These are phyloP conservation scores for Ophiostoma quercus DNA, from an alignment of 2,329 filamentous ascomycete genomes.

Conservation along the genomic window DNA sequence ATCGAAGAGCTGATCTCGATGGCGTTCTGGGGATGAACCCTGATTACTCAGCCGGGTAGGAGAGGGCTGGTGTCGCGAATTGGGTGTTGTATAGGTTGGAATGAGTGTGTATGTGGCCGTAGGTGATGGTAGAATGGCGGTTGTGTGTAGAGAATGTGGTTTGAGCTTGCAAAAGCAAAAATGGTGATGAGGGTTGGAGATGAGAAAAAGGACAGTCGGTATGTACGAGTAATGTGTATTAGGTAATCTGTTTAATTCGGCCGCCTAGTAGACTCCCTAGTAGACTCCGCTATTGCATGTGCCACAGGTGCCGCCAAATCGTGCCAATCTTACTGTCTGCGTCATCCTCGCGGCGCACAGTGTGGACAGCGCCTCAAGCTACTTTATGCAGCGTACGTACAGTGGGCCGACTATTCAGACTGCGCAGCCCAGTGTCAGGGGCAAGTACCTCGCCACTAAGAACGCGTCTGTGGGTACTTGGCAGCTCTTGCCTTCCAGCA, in stretches of 20 bases:
- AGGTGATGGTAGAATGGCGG: neutral
- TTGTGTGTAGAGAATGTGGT: neutral
- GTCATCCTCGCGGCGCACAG: slow-evolving; percentile 1
- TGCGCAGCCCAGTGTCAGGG: neutral
- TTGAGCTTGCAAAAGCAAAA: neutral
- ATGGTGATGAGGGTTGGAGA: neutral
- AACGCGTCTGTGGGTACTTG: neutral
- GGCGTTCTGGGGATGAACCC: slow-evolving; percentile 19
- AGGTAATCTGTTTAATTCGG: slow-evolving; percentile 16
- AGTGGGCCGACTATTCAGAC: neutral
- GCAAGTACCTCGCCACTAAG: slow-evolving; percentile 1
- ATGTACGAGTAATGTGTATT: neutral
- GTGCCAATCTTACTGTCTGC: slow-evolving; percentile 13
- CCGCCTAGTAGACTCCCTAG: slow-evolving; percentile 19
- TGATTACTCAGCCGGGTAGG: slow-evolving; percentile 9
- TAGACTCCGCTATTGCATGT: slow-evolving; percentile 6
- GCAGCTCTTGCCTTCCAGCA: neutral
- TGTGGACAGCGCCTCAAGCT: neutral
- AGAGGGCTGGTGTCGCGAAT: neutral
- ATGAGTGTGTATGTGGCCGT: neutral
- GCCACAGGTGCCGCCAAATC: slow-evolving; percentile 4
- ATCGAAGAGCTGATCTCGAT: neutral
- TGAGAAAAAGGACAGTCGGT: neutral
- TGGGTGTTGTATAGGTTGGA: neutral
- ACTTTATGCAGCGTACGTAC: neutral